These are phyloP conservation scores for Apium graveolens DNA, from an alignment of 129 eudicot genomes.

Conservation along the genomic window DNA sequence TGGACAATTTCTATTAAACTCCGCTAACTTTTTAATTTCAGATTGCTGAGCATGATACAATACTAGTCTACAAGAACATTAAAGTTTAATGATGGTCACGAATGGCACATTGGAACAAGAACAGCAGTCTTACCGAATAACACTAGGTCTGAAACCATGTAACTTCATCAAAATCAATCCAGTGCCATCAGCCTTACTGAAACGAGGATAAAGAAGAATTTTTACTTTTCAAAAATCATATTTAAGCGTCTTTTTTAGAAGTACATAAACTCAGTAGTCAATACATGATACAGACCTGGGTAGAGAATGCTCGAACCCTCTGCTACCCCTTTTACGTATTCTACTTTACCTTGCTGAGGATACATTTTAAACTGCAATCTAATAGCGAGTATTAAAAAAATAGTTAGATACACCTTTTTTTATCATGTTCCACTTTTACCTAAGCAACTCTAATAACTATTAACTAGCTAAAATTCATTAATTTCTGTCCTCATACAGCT, in stretches of 20 bases:
- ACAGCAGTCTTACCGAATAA: slow-evolving; percentile 50
- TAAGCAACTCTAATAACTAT: background rate
- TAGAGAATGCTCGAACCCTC: slow-evolving; percentile 51
- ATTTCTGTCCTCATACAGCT: slow-evolving; percentile 71
- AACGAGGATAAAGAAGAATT: slow-evolving; percentile 8
- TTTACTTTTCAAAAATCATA: too few species aligned
- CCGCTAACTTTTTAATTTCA: too few species aligned
- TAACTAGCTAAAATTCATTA: slow-evolving; percentile 3
- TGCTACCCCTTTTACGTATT: slow-evolving; percentile 71
- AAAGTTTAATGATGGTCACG: background rate
- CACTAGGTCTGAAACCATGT: slow-evolving; percentile 78
- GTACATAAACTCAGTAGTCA: too few species aligned
- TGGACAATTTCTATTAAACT: too few species aligned
- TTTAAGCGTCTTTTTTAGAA: too few species aligned
- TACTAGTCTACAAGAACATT: background rate
- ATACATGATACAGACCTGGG: slow-evolving; percentile 34
- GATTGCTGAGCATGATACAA: background rate
- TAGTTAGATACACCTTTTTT: background rate
- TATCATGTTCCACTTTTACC: slow-evolving; percentile 8
- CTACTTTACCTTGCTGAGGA: slow-evolving; percentile 73
- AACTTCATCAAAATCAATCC: slow-evolving; percentile 74
- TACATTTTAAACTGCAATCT: slow-evolving; percentile 86
- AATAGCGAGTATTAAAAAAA: slow-evolving; percentile 9
- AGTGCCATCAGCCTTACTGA: slow-evolving; percentile 68
- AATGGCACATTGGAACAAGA: background rate